Base-by-base conservation (phyloP, 2,329 filamentous ascomycete species). In the Venturia effusa region DNA sequence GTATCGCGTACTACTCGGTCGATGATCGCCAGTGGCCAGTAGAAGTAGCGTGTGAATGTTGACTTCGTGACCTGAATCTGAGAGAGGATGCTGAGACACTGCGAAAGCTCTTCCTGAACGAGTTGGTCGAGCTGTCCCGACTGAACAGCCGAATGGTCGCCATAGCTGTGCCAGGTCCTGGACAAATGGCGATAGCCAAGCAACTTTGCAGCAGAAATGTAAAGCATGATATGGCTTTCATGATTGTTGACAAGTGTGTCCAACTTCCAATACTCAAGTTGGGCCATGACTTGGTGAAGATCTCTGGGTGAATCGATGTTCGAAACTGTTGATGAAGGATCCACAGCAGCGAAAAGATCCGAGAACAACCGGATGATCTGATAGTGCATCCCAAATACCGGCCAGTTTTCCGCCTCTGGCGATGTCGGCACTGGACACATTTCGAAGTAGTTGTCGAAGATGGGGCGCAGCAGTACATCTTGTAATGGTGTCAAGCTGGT, bases 381-480 rank as follows among this genome's bases (percentile, higher is more conserved):
- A 32, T 61, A 61, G 34, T 61, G 59, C 59, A 61, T 61, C 8
- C 59, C 59, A 11, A 61, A 19, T 41, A 61, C 59, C 24, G 59
- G 59, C 59, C 59, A 61, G 17, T 61, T 41, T 37, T 41, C 37
- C 27, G 59, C 37, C 34, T 45, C 59, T 41, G 59, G 59, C 6
- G 59, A 61, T 32, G 37, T 61, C 32, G 59, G 41, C 34, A 61
- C 37, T 13, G 32, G 17, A 37, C 59, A 61, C 30, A 17, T 37
- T 32, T 61, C 59, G 41, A 61, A 61, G n/a, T 61, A 61, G 27
- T 32, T 41, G 59, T 61, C 59, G 41, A 61, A 61, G 34, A 61
- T 61, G 32, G 37, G 37, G 13, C 59, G 34, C 6, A 61, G 59
- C 34, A 61, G 27, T 39, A 32, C 22, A 27, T 61, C 59, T 61